Base-by-base conservation (phyloP, 441 rosid species). In the Populus hybrid region DNA sequence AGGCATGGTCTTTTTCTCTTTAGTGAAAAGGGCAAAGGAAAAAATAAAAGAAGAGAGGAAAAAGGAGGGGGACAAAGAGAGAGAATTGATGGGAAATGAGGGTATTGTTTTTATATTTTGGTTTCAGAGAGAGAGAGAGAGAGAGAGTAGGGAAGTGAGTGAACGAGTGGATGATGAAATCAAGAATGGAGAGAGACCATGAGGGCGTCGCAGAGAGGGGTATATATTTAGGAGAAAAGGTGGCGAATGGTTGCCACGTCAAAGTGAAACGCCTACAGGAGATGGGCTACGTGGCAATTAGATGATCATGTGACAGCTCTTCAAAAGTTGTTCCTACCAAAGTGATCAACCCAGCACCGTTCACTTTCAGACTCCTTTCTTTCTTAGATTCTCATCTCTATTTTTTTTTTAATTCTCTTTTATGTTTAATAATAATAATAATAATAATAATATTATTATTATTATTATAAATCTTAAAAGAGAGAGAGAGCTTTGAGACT, bases 161-260 rank as follows among this genome's bases (percentile, higher is more conserved):
- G 18, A 6, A 35, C 14, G 35, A 9, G 18, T 18, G 21, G 2
- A 18, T 5, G 21, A 53, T 53, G 56, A 20, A 26, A 29, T 16
- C 77, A 73, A 38, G 78, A 31, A 71, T 53, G 10, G 71, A 50
- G 36, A 12, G 16, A 23, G 36, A 6, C 5, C 9, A 23, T 10
- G n/a, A 45, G 9, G 40, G 40, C 12, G n/a, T 7, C 2, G 24
- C 38, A 26, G 53, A 42, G 76, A 24, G 76, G 82, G 80, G 77
- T 90, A 93, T 91, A 73, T 90, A 92, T 80, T 75, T 66, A 81
- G 84, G 72, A 1, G 28, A 68, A 68, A 75, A 71, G 65, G 67
- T 20, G 56, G 82, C 78, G 21, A 84, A 83, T 86, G 88, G 86
- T 23, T 80, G 89, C 84, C 90, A 87, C 91, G 91, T 90, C 94